Base-by-base conservation (phyloP, 2,329 filamentous ascomycete species). In the Dactylellina haptotyla region DNA sequence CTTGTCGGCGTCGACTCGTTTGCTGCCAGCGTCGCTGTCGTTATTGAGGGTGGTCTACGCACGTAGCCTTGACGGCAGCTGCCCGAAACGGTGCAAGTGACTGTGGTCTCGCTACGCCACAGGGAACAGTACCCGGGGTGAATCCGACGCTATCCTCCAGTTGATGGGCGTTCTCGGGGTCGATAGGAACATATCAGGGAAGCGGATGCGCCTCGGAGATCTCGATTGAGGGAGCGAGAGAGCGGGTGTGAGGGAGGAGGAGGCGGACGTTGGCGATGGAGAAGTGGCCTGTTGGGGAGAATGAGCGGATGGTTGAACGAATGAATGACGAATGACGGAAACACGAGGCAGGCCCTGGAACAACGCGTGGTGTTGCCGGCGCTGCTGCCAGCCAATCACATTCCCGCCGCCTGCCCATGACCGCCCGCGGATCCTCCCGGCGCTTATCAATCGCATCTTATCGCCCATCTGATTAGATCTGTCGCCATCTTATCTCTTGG, bases 281-380 rank as follows among this genome's bases (percentile, higher is more conserved):
- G 23, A 30, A 28, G 43, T 53, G 59, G 43, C 54, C 51, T 72
- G 39, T 43, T 64, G 20, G 51, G 23, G 32, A 53, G 32, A 41
- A 34, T 32, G 53, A 39, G 64, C 57, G 51, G 43, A 20, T 46
- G 32, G 65, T 51, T 46, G 53, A 45, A 23, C 39, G 46, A 20
- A 18, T n/a, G 12, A 46, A 46, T 59, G 59, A 54, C 67, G 59
- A 57, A 72, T 72, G 67, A 72, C 59, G 53, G 62, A 65, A 72
- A 72, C 67, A 72, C 67, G 67, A 65, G 67, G 59, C 53, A 58
- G 41, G 58, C 43, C 16, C 34, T 20, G 43, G 41, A 30, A 18
- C 34, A 58, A 65, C 67, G 67, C 59, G 67, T 59, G n/a, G n/a
- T n/a, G 58, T 57, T 64, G 53, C 54, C 53, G 37, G 25, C 14